Evolutionary conservation across 805 yeast species (phyloP).

Genomic region (Pichia exigua): DNA sequence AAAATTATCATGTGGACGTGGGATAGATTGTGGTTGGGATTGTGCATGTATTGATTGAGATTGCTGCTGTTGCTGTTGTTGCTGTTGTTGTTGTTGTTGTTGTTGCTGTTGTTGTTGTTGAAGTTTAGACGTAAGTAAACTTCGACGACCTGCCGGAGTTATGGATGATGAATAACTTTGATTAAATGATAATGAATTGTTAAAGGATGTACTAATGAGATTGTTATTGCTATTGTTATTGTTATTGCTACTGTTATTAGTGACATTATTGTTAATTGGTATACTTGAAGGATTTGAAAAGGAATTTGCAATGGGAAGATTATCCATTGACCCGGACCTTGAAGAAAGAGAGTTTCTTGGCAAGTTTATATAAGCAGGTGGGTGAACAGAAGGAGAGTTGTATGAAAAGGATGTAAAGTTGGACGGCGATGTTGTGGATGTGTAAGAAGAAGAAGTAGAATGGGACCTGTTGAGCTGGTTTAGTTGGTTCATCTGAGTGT

Average conservation of each 20-base stretch:
- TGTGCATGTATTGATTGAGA: slow-evolving; percentile 10
- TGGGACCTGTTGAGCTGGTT: slow-evolving; percentile 3
- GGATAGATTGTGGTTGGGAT: slow-evolving; percentile 2
- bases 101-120: slow-evolving; percentile 19
- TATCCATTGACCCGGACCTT: slow-evolving; percentile 21
- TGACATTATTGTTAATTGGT: neutral
- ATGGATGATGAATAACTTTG: slow-evolving; percentile 6
- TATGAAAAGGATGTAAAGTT: slow-evolving; percentile 20
- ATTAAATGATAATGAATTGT: slow-evolving; percentile 1
- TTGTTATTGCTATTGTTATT: neutral
- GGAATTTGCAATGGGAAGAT: neutral
- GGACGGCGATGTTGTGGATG: slow-evolving; percentile 24
- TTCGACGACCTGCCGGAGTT: slow-evolving; percentile 25
- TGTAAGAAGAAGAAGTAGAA: slow-evolving; percentile 19
- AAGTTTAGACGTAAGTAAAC: slow-evolving; percentile 24
- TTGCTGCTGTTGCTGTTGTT: neutral
- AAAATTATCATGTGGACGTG: slow-evolving; percentile 6
- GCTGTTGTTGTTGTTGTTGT: slow-evolving; percentile 5
- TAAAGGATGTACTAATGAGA: neutral
- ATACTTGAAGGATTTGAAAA: neutral
- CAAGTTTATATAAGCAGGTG: slow-evolving; percentile 19
- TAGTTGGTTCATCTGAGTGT: neutral
- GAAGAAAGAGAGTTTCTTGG: slow-evolving; percentile 22
- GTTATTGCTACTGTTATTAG: neutral
- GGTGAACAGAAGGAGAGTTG: slow-evolving; percentile 28